Base-by-base conservation (phyloP, 2,329 filamentous ascomycete genomes). In the Ascochyta pisi region DNA sequence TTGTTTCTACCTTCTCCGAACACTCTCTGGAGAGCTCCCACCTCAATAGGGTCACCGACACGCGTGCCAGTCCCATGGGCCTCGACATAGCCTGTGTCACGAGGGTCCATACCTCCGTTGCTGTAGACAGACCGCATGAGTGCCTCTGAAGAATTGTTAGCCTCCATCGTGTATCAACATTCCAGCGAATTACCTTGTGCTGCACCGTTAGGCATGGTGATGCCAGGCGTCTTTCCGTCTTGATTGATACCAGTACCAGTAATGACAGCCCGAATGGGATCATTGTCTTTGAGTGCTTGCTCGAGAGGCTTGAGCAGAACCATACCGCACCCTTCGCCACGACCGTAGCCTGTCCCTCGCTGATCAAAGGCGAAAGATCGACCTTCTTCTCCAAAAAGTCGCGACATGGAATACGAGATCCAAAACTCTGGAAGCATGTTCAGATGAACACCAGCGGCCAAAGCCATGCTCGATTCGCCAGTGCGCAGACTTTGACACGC, bases 291-390 rank as follows among this genome's bases (percentile, higher is more conserved):
- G 5, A 88, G 61, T 0, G 87, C 87, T 66, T 86, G 82, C 6
- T 78, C 74, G 0, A 89, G 73, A 1, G 78, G 80, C 73, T 88
- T 88, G 12, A 89, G 67, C 10, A 87, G 67, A 3, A 89, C 62
- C n/a, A 84, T 78, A 0, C 81, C 85, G 24, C 84, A 78, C 0
- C 86, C 87, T 64, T 90, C 87, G 1, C 86, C 87, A 34, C 86
- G 80, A 0, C 83, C 86, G 64, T 89, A 90, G 0, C 88, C 88
- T 2, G 62, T 64, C 16, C 84, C 87, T 3, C 79, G 78, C n/a
- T 77, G 67, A 62, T 87, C 86, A 54, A 74, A 77, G 22, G 73
- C 68, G 41, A 59, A 38, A 2, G 62, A 72, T 34, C 61, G 63
- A 3, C 75, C 73, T n/a, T 65, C 66, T 35, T 73, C 58, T 23